Evolutionary conservation across 495 filamentous ascomycete species (phyloP), one percentile per base, ranked within the genome.

Genomic region (Polyplosphaeria fusca): DNA sequence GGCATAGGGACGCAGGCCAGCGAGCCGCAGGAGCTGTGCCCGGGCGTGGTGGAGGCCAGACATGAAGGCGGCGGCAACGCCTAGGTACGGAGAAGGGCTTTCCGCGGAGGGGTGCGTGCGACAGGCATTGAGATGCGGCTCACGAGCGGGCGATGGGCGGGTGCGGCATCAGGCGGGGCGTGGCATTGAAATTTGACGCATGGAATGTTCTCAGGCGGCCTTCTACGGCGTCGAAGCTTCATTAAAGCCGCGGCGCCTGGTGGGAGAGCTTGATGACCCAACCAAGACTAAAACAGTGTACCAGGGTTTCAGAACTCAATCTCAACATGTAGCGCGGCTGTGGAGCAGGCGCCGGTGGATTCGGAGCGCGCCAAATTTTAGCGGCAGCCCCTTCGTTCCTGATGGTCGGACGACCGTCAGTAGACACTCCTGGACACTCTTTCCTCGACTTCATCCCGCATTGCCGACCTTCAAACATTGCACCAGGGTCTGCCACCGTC

Each of bases 341-440:
- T 30, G 46, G 46, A 49, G 46, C 46, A 24, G 46, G 43, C 37
- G 2, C 20, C 28, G 3, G n/a, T 39, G 2, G 48, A 59, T 59
- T 18, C 47, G 48, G 56, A 60, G 56, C 56, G 19, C 23, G 45
- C 56, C 24, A 47, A 46, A 44, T 52, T 60, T 53, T 42, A 27
- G n/a, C 1, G 30, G 7, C 30, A 35, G 30, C 30, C 45, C 44
- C 46, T 35, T 35, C 30, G 30, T 14, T 35, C 14, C 30, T 14
- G 30, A 35, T 14, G 30, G 30, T 35, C n/a, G n/a, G n/a, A n/a
- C n/a, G n/a, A n/a, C n/a, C n/a, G n/a, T n/a, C n/a, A n/a, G n/a
- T n/a, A n/a, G n/a, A n/a, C n/a, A n/a, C n/a, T n/a, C n/a, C n/a
- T n/a, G n/a, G n/a, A n/a, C n/a, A n/a, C n/a, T n/a, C n/a, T n/a